Conservation (phyloP, 495 filamentous ascomycete genomes). For the Aspergillus haitiensis region DNA sequence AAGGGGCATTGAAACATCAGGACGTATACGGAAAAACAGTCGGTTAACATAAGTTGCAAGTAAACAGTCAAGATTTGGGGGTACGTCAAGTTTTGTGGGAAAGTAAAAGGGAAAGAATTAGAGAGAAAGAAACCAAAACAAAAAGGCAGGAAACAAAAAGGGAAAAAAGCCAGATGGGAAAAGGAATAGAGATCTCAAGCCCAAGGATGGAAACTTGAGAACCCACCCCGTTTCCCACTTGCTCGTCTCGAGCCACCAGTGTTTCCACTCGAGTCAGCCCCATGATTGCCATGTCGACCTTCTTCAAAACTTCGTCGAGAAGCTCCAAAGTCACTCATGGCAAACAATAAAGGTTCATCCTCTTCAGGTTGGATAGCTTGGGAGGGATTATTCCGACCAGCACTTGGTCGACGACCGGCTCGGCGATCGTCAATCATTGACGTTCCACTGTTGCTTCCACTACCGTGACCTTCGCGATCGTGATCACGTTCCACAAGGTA, state of each 20-base stretch:
- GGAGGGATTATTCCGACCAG: slow-evolving; percentile 36
- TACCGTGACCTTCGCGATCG: slow-evolving; percentile 53
- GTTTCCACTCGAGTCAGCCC: slow-evolving; percentile 32
- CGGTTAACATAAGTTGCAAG: neutral
- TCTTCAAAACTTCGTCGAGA: slow-evolving; percentile 76
- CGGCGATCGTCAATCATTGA: slow-evolving; percentile 40
- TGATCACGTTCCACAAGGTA: slow-evolving; percentile 40
- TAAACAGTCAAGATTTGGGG: neutral
- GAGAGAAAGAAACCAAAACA: slow-evolving; percentile 1
- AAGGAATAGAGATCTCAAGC: slow-evolving; percentile 12
- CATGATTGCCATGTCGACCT: slow-evolving; percentile 50
- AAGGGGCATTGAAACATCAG: slow-evolving; percentile 12
- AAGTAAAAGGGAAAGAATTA: neutral
- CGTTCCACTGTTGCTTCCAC: slow-evolving; percentile 52
- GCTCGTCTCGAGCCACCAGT: slow-evolving; percentile 40
- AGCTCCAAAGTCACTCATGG: slow-evolving; percentile 78
- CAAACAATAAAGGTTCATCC: slow-evolving; percentile 81
- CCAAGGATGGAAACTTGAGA: slow-evolving; percentile 41
- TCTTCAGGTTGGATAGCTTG: slow-evolving; percentile 51
- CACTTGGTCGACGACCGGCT: slow-evolving; percentile 36
- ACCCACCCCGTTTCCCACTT: slow-evolving; percentile 41
- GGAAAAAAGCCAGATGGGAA: slow-evolving; percentile 1
- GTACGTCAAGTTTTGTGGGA: neutral
- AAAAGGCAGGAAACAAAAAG: slow-evolving; percentile 6
- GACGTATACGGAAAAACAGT: slow-evolving; percentile 15